Base-by-base conservation (phyloP, 2,329 filamentous ascomycete species). In the Orbilia oligospora region DNA sequence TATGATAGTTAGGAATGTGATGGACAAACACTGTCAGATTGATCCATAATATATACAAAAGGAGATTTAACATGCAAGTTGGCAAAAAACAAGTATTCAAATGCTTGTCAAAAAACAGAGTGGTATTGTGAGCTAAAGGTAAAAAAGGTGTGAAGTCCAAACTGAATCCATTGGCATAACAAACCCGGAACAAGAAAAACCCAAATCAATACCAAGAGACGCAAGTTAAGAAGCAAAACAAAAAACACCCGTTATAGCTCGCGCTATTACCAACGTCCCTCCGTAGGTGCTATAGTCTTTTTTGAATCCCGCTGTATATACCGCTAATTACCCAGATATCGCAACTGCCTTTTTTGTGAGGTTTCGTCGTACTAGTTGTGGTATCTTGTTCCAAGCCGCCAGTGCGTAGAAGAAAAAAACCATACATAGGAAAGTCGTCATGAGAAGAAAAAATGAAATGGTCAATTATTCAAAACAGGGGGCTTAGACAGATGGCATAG, bases 201-300 rank as follows among this genome's bases (percentile, higher is more conserved):
- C 22, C 36, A 61, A 48, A 58, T 24, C 41, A 36, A 51, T 30
- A 46, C 55, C 22, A 55, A 38, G 14, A 49, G n/a, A 30, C 48
- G 27, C 6, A 24, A 22, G 22, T 38, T 16, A 63, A 41, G 56
- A 66, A 63, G 38, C 10, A 61, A 71, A 53, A 55, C 30, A 5
- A 71, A 51, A 65, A 78, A 78, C 75, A 78, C 75, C 75, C 33
- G 6, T 68, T 46, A 56, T 68, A 78, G 75, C 75, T 78, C 55
- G 75, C 75, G 75, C 75, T 78, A 68, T 64, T 76, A 8, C 33
- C 30, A 48, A 68, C 56, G 56, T 55, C 75, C 68, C 22, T 24
- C 24, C 18, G 27, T 66, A 64, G 46, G 48, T 69, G 51, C 22
- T 48, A 22, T 64, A 24, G 55, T 78, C 53, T 72, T 64, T 78